phyloP scores from a whole-genome alignment of 2,329 filamentous ascomycete genomes.

The Pyricularia grisea region DNA sequence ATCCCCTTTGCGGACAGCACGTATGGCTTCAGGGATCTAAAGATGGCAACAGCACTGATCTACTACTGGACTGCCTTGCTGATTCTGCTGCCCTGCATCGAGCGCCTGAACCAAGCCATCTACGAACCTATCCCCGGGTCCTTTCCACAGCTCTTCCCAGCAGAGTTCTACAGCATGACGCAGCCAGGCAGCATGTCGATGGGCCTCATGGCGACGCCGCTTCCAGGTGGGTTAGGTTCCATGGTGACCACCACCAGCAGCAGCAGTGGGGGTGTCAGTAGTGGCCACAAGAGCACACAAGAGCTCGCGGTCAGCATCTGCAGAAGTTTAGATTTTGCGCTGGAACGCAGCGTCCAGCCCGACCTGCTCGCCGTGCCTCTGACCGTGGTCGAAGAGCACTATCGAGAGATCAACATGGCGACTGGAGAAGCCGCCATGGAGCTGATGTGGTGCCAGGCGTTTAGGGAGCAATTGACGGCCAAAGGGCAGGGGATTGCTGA shows the following conservation, averaged over 20 bases:
- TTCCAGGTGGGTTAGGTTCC: slow-evolving; percentile 16
- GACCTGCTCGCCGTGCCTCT: slow-evolving; percentile 35
- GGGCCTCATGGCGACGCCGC: not conserved
- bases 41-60: slow-evolving; percentile 36
- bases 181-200: slow-evolving; percentile 19
- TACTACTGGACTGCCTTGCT: slow-evolving; percentile 46
- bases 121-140: slow-evolving; percentile 32
- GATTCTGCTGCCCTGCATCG: slow-evolving; percentile 37
- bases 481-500: slow-evolving; percentile 32
- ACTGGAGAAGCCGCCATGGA: slow-evolving; percentile 33
- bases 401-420: slow-evolving; percentile 25
- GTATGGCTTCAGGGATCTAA: slow-evolving; percentile 33
- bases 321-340: slow-evolving; percentile 37
- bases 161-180: not conserved
- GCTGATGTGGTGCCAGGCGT: slow-evolving; percentile 37
- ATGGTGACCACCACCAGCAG: too few species aligned
- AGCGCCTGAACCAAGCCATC: slow-evolving; percentile 31
- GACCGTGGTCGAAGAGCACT: slow-evolving; percentile 31
- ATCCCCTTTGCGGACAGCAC: slow-evolving; percentile 30
- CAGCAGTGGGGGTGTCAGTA: not conserved
- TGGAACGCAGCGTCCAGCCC: slow-evolving; percentile 33
- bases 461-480: slow-evolving; percentile 25
- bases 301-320: slow-evolving; percentile 40
- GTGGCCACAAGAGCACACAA: slow-evolving; percentile 23
- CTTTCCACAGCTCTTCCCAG: slow-evolving; percentile 27